These are phyloP conservation scores for Curvularia verruculosa DNA, from an alignment of 2,329 filamentous ascomycete genomes.

Conservation along the genomic window DNA sequence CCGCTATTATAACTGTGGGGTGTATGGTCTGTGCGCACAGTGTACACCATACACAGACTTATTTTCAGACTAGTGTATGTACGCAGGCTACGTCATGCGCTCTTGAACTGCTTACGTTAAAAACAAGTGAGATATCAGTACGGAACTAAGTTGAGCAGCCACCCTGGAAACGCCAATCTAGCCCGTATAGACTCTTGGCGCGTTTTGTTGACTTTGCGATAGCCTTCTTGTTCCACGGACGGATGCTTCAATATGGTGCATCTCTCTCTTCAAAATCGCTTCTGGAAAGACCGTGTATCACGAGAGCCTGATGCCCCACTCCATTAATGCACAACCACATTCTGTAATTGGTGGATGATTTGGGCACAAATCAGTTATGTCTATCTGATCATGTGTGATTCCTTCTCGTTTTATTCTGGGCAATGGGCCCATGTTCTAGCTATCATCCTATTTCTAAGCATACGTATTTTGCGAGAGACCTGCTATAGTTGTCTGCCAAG, in stretches of 20 bases:
- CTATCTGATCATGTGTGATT: too few relatives aligned
- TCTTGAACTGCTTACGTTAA: neutral
- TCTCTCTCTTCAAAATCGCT: too few relatives aligned
- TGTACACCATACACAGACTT: neutral
- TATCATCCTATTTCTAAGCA: too few relatives aligned
- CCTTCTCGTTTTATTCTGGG: too few relatives aligned
- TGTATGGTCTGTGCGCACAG: neutral
- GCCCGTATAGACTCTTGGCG: neutral
- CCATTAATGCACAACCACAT: too few relatives aligned
- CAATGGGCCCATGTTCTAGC: too few relatives aligned
- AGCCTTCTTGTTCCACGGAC: neutral
- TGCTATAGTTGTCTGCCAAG: neutral
- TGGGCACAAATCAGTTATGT: too few relatives aligned
- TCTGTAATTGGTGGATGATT: too few relatives aligned
- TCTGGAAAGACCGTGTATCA: too few relatives aligned
- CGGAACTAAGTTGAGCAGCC: neutral
- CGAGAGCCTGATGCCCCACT: too few relatives aligned
- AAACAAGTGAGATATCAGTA: neutral
- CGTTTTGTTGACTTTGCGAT: neutral
- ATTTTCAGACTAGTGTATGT: neutral
- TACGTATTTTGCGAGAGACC: too few relatives aligned
- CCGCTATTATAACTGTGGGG: neutral
- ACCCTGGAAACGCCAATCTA: neutral
- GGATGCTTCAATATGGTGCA: too few relatives aligned
- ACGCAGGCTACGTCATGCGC: neutral